Evolutionary conservation across 2,329 filamentous ascomycete species (phyloP), one percentile per base, ranked within the genome.

Genomic region (Exophiala calicioides): DNA sequence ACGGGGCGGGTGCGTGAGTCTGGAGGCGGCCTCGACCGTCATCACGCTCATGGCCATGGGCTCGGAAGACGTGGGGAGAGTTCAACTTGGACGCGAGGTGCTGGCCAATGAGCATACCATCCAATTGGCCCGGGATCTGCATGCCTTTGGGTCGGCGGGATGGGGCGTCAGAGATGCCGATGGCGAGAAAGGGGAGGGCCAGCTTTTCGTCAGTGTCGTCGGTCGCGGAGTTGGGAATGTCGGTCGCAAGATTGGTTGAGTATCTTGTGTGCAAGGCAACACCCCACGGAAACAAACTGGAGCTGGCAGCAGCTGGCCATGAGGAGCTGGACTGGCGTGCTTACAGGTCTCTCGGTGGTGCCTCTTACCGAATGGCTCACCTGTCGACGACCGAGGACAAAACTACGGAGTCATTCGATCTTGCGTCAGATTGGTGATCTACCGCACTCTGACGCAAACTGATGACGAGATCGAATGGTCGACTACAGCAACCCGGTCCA

Each of bases 11-110:
- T 95, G 89, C 64, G 86, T 88, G 3, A 85, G 83, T 42, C 76
- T 75, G 10, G 78, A 85, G 3, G 86, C 88, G 2, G 83, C 84
- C 4, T 75, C 81, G 3, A 91, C 85, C 0, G 78, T 95, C 55
- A 68, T 98, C 42, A 87, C 84, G 13, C 74, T 98, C 53, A 98
- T 98, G 93, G 89, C 90, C 24, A 97, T 98, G 93, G 93, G 93
- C 0, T 88, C 86, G 1, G 93, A 97, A 65, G 93, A 98, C 67
- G 90, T 98, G 10, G 93, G 93, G 3, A 80, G 93, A 49, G 67
- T 98, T 57, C 81, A 88, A 53, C 65, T 98, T 48, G 89, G 90
- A 23, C 84, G 82, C 59, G 86, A 91, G 35, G 82, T 96, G 1
- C 69, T 97, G 34, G 90, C 83, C 0, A 86, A 84, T 2, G 88